Conservation (phyloP, 805 yeast genomes). For the Metschnikowia bowlesiae region DNA sequence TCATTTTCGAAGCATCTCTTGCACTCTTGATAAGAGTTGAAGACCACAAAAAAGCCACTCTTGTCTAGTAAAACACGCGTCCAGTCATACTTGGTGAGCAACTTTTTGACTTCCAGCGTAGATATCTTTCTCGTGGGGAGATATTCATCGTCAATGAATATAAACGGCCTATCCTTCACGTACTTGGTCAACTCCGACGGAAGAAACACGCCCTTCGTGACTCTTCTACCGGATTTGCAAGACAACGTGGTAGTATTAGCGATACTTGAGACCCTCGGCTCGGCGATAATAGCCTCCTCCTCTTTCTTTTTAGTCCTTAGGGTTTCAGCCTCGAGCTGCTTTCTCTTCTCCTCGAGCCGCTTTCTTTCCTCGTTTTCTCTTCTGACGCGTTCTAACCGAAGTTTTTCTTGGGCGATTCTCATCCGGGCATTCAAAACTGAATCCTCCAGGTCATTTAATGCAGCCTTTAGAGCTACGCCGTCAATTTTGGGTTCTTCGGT, state of each 20-base stretch:
- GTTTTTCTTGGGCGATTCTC: constrained; percentile 25
- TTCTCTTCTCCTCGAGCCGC: constrained; percentile 1
- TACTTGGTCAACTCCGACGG: constrained; percentile 47
- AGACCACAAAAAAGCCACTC: constrained; percentile 68
- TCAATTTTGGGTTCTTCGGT: constrained; percentile 39
- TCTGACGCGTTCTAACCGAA: constrained; percentile 22
- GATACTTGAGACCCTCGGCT: constrained; percentile 6
- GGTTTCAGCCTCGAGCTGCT: background rate
- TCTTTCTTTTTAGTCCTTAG: constrained; percentile 5
- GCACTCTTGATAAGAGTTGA: constrained; percentile 56
- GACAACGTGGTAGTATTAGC: constrained; percentile 37
- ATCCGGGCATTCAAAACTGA: constrained; percentile 30
- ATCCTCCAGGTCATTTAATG: constrained; percentile 45
- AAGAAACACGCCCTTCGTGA: constrained; percentile 33
- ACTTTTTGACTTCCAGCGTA: constrained; percentile 55
- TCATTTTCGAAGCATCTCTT: constrained; percentile 54
- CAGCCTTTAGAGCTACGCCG: constrained; percentile 50
- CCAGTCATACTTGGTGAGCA: constrained; percentile 59
- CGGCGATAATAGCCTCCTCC: background rate
- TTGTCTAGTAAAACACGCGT: constrained; percentile 58
- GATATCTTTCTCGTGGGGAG: constrained; percentile 46
- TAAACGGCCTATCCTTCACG: constrained; percentile 54
- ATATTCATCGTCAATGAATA: constrained; percentile 50
- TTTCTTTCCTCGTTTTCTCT: constrained; percentile 18
- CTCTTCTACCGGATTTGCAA: constrained; percentile 25